Evolutionary conservation across 2,329 filamentous ascomycete genomes (phyloP), one percentile per base, ranked within the genome.

Genomic region (Daldinia sp.): DNA sequence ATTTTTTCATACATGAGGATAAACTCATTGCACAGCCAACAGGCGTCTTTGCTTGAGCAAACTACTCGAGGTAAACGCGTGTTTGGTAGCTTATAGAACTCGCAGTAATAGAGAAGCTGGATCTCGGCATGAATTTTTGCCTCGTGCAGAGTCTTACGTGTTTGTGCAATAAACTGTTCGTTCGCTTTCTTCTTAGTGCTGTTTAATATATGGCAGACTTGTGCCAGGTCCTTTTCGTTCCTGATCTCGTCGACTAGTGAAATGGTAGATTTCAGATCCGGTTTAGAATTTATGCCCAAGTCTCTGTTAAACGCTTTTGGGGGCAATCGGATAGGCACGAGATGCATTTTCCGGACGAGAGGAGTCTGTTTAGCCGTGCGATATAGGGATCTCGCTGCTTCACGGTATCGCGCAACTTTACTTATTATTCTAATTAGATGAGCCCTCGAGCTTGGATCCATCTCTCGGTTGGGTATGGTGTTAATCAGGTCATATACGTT

Each of bases 121-220:
- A 87, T 80, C 72, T 87, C 84, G 3, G 84, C 84, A 66, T 87
- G 85, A 26, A 86, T 78, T 56, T 79, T 82, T n/a, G 74, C 76
- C 1, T 77, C 70, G 3, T 58, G 33, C 1, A 76, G 48, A 0
- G 66, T 74, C 6, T 60, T 60, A 5, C 53, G 63, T 10, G 74
- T 58, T 10, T 72, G 63, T 1, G 39, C 9, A 55, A 61, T 10
- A 3, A 77, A 75, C 2, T 30, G 35, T 0, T 50, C 6, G 15
- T 63, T 59, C 4, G 66, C 72, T 1, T 66, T 9, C 2, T 48
- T 20, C 6, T 65, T n/a, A 1, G 20, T 59, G 13, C 23, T 20
- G 6, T 70, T n/a, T 10, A 68, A 41, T 0, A 70, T 44, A 18
- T 3, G 20, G 23, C 41, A 65, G 4, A 71, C 64, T 0, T 26